Evolutionary conservation across 352 stramenopile species (phyloP), one percentile per base, ranked within the genome.

Genomic region (Pythium rishiriense): DNA sequence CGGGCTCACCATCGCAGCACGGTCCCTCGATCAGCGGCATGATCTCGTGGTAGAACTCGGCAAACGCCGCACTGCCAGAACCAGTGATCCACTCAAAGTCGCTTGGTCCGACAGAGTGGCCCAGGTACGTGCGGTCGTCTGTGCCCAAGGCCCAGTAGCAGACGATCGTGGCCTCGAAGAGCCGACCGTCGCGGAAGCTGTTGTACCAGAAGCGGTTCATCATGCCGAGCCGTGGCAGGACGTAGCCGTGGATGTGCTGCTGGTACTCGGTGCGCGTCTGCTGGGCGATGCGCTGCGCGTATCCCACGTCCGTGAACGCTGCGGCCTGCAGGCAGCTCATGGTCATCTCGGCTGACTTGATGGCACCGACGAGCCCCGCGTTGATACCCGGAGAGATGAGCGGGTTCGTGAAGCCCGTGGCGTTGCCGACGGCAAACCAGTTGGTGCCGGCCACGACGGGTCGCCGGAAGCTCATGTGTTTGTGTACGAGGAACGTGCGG

Each of bases 351-450:
- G 46, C 46, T 12, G 46, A 17, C n/a, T 52, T 45, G 17, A 62
- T 45, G 17, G 54, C 54, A n/a, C 41, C 28, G 10, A 52, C 22
- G 17, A 52, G 19, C 0, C 54, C 54, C 5, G 31, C 54, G 41
- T 62, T 62, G 39, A 62, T 62, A 4, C 41, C 54, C 15, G 54
- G 41, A 0, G 54, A 62, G 42, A 62, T 43, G 17, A 62, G 28
- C 9, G 54, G 54, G 43, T 62, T 62, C 19, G 54, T 62, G 22
- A 62, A 62, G 7, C 54, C 54, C 28, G 42, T 53, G 26, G 54
- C 54, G 54, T 62, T 62, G 42, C 54, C 54, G 8, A 62, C 26
- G 1, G 54, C 54, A 26, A 62, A 53, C 54, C 41, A 62, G 21
- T 53, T 53, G 3, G 3, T n/a, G 41, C 54, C 54, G 19, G 54